Evolutionary conservation across 176 grass and related monocot genomes (phyloP), one percentile per base, ranked within the genome.

Genomic region (Triticum timopheevii): DNA sequence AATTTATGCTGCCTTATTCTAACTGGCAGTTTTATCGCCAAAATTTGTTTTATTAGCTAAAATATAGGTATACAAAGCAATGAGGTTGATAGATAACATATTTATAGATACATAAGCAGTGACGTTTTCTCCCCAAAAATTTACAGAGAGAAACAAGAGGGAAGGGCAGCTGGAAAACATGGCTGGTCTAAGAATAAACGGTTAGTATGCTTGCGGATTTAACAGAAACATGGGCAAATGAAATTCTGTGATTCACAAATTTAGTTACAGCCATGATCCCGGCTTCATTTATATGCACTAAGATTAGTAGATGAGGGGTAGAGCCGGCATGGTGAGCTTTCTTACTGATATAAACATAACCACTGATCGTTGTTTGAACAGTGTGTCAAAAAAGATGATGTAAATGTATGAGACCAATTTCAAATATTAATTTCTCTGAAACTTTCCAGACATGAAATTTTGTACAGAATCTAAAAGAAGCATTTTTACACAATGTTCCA

Each of bases 51-150:
- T 39, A 83, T 72, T 39, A 58, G 15, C 22, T 82, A 72, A 3
- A 34, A 19, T 42, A 66, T 36, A 79, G 63, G 23, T 54, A 52
- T 13, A 80, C 8, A 80, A 62, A 80, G 56, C 68, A 63, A 86
- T 5, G 8, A 85, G 65, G 73, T 39, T 61, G 44, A 7, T 10
- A 68, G 28, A 68, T 76, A 45, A 76, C 59, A 85, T 17, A 49
- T 16, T 74, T 19, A 50, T 17, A 75, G 72, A 75, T 75, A 13
- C 7, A 75, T 49, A 50, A 49, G 42, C 42, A 50, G 72, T 75
- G 24, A 49, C 24, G 4, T n/a, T 49, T 49, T 50, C 27, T 30
- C 3, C 42, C 24, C 42, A 75, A 28, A 1, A 74, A 27, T 30
- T 49, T 76, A 76, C 16, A 30, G 44, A 76, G 42, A 50, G 24